phyloP scores from a whole-genome alignment of 768 basidiomycete genomes.

The Mrakia frigida region DNA sequence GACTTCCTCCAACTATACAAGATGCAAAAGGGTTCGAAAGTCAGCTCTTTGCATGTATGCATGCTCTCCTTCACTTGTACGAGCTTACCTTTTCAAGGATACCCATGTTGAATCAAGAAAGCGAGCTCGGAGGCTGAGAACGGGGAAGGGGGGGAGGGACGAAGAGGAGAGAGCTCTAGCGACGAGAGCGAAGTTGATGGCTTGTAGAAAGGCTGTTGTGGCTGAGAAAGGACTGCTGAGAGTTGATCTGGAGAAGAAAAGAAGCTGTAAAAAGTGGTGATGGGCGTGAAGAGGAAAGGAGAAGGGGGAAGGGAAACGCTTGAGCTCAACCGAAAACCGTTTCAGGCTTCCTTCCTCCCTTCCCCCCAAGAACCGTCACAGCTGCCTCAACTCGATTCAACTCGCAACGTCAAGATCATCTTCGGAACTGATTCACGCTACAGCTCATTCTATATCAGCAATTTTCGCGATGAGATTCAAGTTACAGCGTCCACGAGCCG shows the following conservation, averaged over 20 bases:
- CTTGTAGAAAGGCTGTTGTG: not conserved
- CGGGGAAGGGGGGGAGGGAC: not conserved
- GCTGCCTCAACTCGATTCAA: not conserved
- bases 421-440: too few species aligned
- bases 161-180: not conserved
- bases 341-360: not conserved
- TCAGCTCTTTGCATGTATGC: not conserved
- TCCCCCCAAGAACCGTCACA: not conserved
- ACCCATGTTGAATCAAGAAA: slow-evolving; percentile 59
- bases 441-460: too few species aligned
- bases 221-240: not conserved
- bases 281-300: not conserved
- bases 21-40: not conserved
- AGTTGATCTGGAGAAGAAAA: not conserved
- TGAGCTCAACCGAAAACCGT: not conserved
- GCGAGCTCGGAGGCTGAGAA: not conserved
- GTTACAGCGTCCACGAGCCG: too few species aligned
- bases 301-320: not conserved
- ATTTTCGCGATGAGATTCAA: too few species aligned
- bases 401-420: too few species aligned
- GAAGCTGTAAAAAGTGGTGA: not conserved
- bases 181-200: not conserved
- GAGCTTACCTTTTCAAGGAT: slow-evolving; percentile 74
- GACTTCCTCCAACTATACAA: slow-evolving; percentile 81
- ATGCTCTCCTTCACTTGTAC: slow-evolving; percentile 34